Base-by-base conservation (phyloP, 169 alveolate species). In the Plasmodium adleri region DNA sequence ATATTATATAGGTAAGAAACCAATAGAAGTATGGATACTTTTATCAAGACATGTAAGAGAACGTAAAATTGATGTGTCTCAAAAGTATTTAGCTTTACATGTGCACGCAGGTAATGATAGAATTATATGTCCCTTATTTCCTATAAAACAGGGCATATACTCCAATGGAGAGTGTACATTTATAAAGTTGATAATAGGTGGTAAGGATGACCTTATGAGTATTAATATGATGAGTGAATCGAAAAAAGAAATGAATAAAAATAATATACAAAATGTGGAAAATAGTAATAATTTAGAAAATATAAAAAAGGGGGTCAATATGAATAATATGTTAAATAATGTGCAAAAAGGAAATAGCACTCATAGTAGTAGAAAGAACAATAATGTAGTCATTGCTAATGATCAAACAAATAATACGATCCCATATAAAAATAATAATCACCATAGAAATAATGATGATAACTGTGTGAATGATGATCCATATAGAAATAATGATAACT, bases 91-190 rank as follows among this genome's bases (percentile, higher is more conserved):
- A 74, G 96, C 97, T 8, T 64, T 93, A 60, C 97, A 95, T 58
- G 64, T 93, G 13, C 93, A 92, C 74, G 87, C 92, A 62, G 90
- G 94, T 28, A 68, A 68, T 12, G 90, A 72, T n/a, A 78, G 94
- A 32, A 94, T 94, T 4, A 39, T 94, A n/a, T 94, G 95, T 56
- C 97, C 97, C 1, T 62, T 92, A 26, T 74, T 89, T 56, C 96
- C 97, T 9, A 93, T 83, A 20, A 91, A 93, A 45, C 96, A 95
- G 73, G 97, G 97, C 39, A 92, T 94, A 3, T 95, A 95, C 66
- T 88, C 93, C 56, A 95, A 95, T 75, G 96, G 97, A 45, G 97
- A 95, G 49, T 93, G 96, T 63, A 92, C 95, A 12, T 88, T 95
- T 74, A 91, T 92, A 24, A 95, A 95, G 73, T 80, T 95, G 17